Evolutionary conservation across 2,329 filamentous ascomycete species (phyloP).

Genomic region (Geoglossum cookeanum): DNA sequence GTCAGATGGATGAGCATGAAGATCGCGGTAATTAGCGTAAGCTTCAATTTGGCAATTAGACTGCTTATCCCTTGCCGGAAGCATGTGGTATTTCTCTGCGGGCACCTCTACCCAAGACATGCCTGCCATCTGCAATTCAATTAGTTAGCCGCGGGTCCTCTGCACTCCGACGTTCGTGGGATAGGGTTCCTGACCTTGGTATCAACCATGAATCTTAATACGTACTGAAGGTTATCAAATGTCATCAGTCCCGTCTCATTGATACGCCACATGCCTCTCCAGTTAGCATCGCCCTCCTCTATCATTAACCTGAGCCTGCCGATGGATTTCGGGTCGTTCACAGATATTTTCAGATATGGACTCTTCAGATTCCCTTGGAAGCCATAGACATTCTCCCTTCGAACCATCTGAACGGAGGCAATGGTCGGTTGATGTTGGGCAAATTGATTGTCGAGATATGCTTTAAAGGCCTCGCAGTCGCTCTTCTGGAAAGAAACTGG

Average conservation of each 20-base stretch:
- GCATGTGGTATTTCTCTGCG: slow-evolving; percentile 49
- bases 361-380: slow-evolving; percentile 87
- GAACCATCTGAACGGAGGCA: slow-evolving; percentile 59
- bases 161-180: not conserved
- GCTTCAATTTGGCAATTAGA: slow-evolving; percentile 97
- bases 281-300: slow-evolving; percentile 62
- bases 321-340: slow-evolving; percentile 76
- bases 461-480: slow-evolving; percentile 61
- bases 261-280: slow-evolving; percentile 61
- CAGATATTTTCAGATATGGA: slow-evolving; percentile 83
- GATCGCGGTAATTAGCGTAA: slow-evolving; percentile 57
- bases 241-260: slow-evolving; percentile 57
- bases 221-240: slow-evolving; percentile 90
- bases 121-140: slow-evolving; percentile 46
- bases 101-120: slow-evolving; percentile 96
- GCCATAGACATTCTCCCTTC: slow-evolving; percentile 81
- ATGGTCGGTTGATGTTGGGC: slow-evolving; percentile 57
- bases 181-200: slow-evolving; percentile 41
- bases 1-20: slow-evolving; percentile 72
- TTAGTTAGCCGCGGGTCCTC: not conserved
- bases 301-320: slow-evolving; percentile 55
- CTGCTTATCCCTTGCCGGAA: slow-evolving; percentile 47
- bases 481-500: slow-evolving; percentile 60
- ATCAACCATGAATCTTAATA: slow-evolving; percentile 95
- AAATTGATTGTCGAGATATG: slow-evolving; percentile 61